phyloP scores from a whole-genome alignment of 768 basidiomycete species.

The Agaricus bisporus region DNA sequence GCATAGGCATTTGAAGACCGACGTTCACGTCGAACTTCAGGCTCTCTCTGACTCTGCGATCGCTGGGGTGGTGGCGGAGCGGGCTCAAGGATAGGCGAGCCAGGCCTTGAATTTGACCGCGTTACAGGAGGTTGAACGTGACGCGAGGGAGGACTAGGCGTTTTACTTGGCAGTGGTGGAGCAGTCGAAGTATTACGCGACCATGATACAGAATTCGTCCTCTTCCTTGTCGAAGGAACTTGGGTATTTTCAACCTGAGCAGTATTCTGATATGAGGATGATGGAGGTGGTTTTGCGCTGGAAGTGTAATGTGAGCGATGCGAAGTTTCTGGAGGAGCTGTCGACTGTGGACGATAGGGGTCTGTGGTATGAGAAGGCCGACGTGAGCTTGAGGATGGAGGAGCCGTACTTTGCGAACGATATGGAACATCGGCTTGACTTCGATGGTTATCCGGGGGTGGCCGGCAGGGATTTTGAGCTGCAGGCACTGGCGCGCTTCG shows the following conservation, averaged over 20 bases:
- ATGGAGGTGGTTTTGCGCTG: no score
- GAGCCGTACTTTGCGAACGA: slow-evolving; percentile 7
- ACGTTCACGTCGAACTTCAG: background rate
- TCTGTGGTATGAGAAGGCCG: background rate
- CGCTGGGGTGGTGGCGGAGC: background rate
- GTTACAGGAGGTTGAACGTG: background rate
- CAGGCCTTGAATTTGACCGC: background rate
- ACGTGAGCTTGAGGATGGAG: background rate
- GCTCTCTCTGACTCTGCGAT: background rate
- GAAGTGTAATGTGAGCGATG: background rate
- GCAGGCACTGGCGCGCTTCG: background rate
- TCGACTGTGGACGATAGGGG: slow-evolving; percentile 7
- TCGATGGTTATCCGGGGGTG: background rate
- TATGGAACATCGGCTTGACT: background rate
- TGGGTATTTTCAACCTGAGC: background rate
- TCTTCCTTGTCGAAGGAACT: background rate
- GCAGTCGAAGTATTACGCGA: background rate
- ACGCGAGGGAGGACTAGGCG: slow-evolving; percentile 3
- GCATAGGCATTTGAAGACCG: background rate
- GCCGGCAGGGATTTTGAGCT: background rate
- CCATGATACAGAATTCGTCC: slow-evolving; percentile 9
- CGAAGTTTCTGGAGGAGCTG: slow-evolving; percentile 4
- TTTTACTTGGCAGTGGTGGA: background rate
- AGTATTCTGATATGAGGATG: no score
- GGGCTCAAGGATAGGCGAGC: background rate